A percentile compares a stretch with the other conserved stretches of the same genome.
Evolutionary conservation across 768 basidiomycete species (phyloP).

Genomic region (Rubroboletus pulcherrimus): DNA sequence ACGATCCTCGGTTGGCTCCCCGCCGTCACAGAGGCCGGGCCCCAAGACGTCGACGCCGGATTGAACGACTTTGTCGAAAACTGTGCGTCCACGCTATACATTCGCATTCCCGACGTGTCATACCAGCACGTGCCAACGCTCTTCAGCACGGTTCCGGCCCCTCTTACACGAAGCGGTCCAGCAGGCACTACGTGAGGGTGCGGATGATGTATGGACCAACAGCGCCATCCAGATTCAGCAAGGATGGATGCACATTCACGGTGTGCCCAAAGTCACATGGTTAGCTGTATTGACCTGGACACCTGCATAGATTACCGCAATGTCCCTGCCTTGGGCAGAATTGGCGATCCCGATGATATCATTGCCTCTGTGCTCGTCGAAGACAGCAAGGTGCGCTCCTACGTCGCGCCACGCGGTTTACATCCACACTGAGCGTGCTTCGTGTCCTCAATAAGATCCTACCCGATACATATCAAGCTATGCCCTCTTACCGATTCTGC

Average conservation of each 20-base stretch:
- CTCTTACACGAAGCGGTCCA: conserved; percentile 60
- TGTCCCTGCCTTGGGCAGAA: conserved; percentile 66
- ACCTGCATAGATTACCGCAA: conserved; percentile 59
- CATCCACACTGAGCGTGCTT: background rate
- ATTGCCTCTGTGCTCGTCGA: conserved; percentile 71
- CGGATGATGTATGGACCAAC: conserved; percentile 64
- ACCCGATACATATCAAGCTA: conserved; percentile 72
- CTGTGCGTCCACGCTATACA: conserved; percentile 39
- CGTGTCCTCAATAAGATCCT: conserved; percentile 44
- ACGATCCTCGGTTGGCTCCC: conserved; percentile 71
- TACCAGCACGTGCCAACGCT: background rate
- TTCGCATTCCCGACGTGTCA: background rate
- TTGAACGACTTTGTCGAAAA: conserved; percentile 73
- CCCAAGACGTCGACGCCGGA: conserved; percentile 42
- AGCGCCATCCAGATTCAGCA: conserved; percentile 60
- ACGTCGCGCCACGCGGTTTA: background rate
- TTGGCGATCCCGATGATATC: conserved; percentile 84
- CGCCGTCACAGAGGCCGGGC: conserved; percentile 34
- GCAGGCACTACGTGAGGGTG: conserved; percentile 48
- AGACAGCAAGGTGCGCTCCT: conserved; percentile 52
- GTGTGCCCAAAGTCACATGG: conserved; percentile 24
- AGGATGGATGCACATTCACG: conserved; percentile 89
- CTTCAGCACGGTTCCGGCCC: conserved; percentile 53
- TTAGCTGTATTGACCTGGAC: background rate
- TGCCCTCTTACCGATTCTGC: conserved; percentile 81